Base-by-base conservation (phyloP, 2,329 filamentous ascomycete genomes). In the Colletotrichum lentis region DNA sequence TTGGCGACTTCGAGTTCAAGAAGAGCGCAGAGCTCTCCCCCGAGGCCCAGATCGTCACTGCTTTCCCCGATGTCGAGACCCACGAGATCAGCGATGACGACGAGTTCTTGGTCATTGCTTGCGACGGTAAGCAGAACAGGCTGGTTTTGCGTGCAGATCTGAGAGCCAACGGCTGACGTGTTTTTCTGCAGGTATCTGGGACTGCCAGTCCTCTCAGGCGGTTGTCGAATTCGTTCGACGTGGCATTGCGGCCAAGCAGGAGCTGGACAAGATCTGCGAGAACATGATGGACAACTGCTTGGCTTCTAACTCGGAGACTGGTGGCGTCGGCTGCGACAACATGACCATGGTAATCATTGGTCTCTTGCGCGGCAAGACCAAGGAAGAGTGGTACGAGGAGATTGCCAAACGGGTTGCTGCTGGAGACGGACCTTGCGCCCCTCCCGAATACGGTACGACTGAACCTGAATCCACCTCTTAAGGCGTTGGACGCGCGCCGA, bases 281-380 rank as follows among this genome's bases (percentile, higher is more conserved):
- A 99, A 99, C 83, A 97, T 99, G 93, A 99, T 99, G 96, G 95
- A 99, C 84, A 99, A 98, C 84, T 99, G 96, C 78, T 86, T 99
- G 72, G 94, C 96, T 47, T 97, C 94, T 70, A 98, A 97, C 86
- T 97, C 94, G 73, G 96, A 99, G 82, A 97, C 95, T 39, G 96
- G 96, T 63, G 96, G 96, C 71, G 95, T 99, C 70, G 96, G 96
- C 70, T 99, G 96, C 80, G 96, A 99, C 84, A 99, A 99, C 85
- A 99, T 99, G 96, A 99, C 96, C 73, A 98, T 99, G 91, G 84
- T 91, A 74, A 87, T 99, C 72, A 84, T 99, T 76, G 96, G 91
- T 73, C 89, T 99, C 77, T 87, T 99, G 73, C 89, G 92, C 76
- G 96, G 95, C 79, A 94, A 92, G 85, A 92, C 90, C 74, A 96